Evolutionary conservation across 2,329 filamentous ascomycete genomes (phyloP).

Genomic region (Septoria petroselini): DNA sequence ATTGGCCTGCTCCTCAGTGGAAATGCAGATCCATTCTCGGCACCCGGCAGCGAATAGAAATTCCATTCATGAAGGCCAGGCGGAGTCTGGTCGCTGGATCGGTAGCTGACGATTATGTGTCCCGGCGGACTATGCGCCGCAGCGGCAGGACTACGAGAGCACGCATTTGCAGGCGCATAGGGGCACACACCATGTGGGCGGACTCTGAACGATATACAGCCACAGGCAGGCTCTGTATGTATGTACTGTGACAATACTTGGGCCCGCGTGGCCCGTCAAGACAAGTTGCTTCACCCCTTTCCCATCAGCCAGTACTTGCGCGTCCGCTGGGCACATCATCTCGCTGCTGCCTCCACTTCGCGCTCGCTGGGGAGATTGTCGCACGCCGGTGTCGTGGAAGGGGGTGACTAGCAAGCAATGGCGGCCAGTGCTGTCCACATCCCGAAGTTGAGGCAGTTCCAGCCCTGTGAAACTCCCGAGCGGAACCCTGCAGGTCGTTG

Average conservation of each 20-base stretch:
- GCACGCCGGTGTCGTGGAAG: too few relatives aligned
- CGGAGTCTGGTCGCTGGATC: background rate
- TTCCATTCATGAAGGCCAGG: background rate
- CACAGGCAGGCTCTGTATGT: conserved; percentile 13
- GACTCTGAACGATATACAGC: background rate
- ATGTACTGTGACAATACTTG: conserved; percentile 12
- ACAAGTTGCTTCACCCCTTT: too few relatives aligned
- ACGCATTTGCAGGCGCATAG: conserved; percentile 11
- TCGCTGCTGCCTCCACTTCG: too few relatives aligned
- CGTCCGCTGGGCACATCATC: too few relatives aligned
- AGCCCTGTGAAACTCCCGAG: conserved; percentile 8
- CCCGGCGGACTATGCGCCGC: background rate
- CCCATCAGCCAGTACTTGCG: too few relatives aligned
- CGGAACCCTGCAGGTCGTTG: background rate
- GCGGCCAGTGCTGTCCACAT: conserved; percentile 2
- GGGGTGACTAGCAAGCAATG: too few relatives aligned
- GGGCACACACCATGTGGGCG: background rate
- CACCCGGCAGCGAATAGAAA: conserved; percentile 13
- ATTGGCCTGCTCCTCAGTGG: conserved; percentile 83
- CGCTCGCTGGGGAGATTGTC: too few relatives aligned
- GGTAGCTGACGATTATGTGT: background rate
- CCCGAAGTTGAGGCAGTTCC: conserved; percentile 7
- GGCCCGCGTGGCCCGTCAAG: background rate
- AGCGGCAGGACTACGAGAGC: background rate
- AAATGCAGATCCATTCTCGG: conserved; percentile 72